Conservation (phyloP, 2,329 filamentous ascomycete genomes). For the Capronia coronata region DNA sequence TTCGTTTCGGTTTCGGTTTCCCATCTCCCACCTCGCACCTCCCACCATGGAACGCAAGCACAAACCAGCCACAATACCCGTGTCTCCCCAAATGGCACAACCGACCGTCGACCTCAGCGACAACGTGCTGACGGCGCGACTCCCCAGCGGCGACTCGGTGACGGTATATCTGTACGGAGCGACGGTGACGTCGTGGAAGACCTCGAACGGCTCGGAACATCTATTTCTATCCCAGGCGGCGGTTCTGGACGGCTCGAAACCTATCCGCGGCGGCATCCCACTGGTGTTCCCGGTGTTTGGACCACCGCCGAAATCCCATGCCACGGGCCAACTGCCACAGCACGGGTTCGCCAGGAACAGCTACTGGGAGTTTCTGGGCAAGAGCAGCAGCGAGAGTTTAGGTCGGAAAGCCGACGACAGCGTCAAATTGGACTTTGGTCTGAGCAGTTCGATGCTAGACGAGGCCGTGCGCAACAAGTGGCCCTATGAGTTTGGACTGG, state of each 20-base stretch:
- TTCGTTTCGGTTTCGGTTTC: neutral
- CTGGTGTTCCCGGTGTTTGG: constrained; percentile 58
- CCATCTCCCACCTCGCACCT: neutral
- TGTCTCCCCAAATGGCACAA: constrained; percentile 66
- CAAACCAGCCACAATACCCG: constrained; percentile 69
- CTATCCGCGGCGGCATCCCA: constrained; percentile 61
- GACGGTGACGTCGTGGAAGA: constrained; percentile 90
- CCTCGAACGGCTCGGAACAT: constrained; percentile 68
- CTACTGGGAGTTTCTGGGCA: constrained; percentile 89
- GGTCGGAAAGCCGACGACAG: constrained; percentile 52
- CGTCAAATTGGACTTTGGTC: constrained; percentile 92
- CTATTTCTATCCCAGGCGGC: constrained; percentile 78
- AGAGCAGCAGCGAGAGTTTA: constrained; percentile 56
- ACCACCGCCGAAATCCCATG: constrained; percentile 65
- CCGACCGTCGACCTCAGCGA: constrained; percentile 70
- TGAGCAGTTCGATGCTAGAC: constrained; percentile 65
- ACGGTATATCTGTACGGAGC: constrained; percentile 85
- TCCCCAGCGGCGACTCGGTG: constrained; percentile 81
- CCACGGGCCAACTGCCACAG: constrained; percentile 75
- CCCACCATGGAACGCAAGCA: constrained; percentile 67
- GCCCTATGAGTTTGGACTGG: constrained; percentile 80
- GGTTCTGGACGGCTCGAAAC: constrained; percentile 76
- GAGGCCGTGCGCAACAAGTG: constrained; percentile 65
- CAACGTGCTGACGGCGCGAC: constrained; percentile 66
- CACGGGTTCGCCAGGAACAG: constrained; percentile 91